Conservation (phyloP, 108 stramenopile genomes). For the Nitzschia inconspicua region DNA sequence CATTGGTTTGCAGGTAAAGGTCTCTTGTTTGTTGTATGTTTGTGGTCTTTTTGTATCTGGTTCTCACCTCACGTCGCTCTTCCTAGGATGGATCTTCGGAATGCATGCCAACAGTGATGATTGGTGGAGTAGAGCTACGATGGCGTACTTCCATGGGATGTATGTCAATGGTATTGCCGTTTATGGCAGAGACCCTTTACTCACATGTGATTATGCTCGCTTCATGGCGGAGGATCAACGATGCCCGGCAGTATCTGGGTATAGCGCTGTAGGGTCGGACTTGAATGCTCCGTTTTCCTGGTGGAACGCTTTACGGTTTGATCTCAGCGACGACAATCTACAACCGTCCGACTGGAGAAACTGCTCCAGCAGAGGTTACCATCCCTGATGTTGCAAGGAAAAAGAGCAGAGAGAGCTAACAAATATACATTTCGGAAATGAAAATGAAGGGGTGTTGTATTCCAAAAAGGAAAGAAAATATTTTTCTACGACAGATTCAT, state of each 20-base stretch:
- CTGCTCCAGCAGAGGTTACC: conserved; percentile 38
- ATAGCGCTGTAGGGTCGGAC: neutral
- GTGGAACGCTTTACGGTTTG: conserved; percentile 34
- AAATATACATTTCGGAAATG: too few relatives aligned
- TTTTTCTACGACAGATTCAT: too few relatives aligned
- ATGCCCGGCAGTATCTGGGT: conserved; percentile 28
- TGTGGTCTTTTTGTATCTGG: neutral
- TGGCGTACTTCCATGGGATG: conserved; percentile 57
- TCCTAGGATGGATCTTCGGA: conserved; percentile 43
- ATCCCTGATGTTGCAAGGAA: too few relatives aligned
- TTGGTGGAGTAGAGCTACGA: conserved; percentile 42
- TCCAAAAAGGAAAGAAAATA: too few relatives aligned
- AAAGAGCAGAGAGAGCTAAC: too few relatives aligned
- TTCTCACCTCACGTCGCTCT: neutral
- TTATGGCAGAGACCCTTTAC: conserved; percentile 73
- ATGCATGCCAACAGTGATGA: conserved; percentile 57
- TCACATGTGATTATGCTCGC: conserved; percentile 66
- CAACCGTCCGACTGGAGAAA: conserved; percentile 52
- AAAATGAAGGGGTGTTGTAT: too few relatives aligned
- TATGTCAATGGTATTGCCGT: conserved; percentile 73
- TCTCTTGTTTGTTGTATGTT: neutral
- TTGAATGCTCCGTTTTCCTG: conserved; percentile 17
- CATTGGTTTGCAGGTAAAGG: conserved; percentile 62
- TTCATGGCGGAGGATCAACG: conserved; percentile 40
- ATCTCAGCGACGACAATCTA: conserved; percentile 26